A percentile compares a stretch with the other conserved stretches of the same genome.
Conservation (phyloP, 78 protist genomes). For the Dictyostelium firmibasis region DNA sequence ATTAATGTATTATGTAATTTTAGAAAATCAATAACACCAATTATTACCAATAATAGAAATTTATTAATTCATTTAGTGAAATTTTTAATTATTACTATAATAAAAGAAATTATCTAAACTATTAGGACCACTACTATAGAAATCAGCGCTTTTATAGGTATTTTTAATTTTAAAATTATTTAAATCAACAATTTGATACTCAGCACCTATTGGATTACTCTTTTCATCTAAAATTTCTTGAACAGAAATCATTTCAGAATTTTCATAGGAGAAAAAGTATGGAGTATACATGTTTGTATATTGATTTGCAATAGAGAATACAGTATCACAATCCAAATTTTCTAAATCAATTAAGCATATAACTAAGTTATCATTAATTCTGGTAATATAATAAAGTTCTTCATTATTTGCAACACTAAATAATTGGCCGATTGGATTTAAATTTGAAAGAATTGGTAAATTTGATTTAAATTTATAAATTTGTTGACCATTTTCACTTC, state of each 20-base stretch:
- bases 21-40: no score
- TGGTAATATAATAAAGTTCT: neutral
- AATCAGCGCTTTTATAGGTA: neutral
- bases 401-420: neutral
- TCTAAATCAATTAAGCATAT: neutral
- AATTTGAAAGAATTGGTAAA: neutral
- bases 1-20: no score
- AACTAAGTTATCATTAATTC: neutral
- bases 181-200: neutral
- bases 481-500: neutral
- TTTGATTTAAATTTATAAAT: neutral
- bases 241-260: neutral
- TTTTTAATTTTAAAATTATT: neutral
- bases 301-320: neutral
- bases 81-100: neutral
- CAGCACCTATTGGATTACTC: neutral
- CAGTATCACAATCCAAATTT: neutral
- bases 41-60: no score
- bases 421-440: neutral
- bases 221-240: neutral
- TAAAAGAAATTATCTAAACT: neutral
- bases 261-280: neutral
- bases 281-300: neutral
- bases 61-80: no score
- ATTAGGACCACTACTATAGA: neutral